Percentiles rank a stretch among this genome's conserved stretches.
Evolutionary conservation across 805 yeast genomes (phyloP).

Genomic region (Pichia deserticola): DNA sequence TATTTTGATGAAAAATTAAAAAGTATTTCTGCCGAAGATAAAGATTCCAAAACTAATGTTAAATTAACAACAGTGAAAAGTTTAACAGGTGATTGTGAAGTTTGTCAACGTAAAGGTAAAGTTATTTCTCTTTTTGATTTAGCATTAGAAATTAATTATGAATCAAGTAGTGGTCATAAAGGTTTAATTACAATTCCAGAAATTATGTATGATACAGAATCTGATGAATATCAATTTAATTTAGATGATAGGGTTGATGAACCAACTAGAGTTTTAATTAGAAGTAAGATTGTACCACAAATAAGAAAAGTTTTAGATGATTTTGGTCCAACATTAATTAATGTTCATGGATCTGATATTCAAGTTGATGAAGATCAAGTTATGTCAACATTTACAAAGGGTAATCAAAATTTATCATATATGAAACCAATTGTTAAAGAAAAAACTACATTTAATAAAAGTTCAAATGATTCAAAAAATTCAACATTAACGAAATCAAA

Average conservation of each 20-base stretch:
- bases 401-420: slow-evolving; percentile 33
- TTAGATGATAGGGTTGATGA: slow-evolving; percentile 54
- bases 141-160: slow-evolving; percentile 44
- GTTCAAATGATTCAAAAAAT: neutral
- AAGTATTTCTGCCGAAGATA: slow-evolving; percentile 35
- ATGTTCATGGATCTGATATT: slow-evolving; percentile 74
- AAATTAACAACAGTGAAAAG: no score
- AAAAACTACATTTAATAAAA: slow-evolving; percentile 23
- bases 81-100: slow-evolving; percentile 94
- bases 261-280: slow-evolving; percentile 40
- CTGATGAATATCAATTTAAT: slow-evolving; percentile 79
- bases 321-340: slow-evolving; percentile 75
- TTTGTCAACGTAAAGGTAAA: slow-evolving; percentile 93
- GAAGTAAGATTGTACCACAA: slow-evolving; percentile 55
- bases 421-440: slow-evolving; percentile 23
- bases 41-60: slow-evolving; percentile 22
- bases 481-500: slow-evolving; percentile 4
- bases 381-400: slow-evolving; percentile 46
- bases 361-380: slow-evolving; percentile 71
- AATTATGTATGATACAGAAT: slow-evolving; percentile 85
- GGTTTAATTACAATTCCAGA: slow-evolving; percentile 88
- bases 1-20: slow-evolving; percentile 61
- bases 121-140: slow-evolving; percentile 88
- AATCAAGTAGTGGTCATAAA: slow-evolving; percentile 14
- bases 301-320: slow-evolving; percentile 50